Evolutionary conservation across 441 rosid genomes (phyloP), one percentile per base, ranked within the genome.

Genomic region (Erodium moschatum): DNA sequence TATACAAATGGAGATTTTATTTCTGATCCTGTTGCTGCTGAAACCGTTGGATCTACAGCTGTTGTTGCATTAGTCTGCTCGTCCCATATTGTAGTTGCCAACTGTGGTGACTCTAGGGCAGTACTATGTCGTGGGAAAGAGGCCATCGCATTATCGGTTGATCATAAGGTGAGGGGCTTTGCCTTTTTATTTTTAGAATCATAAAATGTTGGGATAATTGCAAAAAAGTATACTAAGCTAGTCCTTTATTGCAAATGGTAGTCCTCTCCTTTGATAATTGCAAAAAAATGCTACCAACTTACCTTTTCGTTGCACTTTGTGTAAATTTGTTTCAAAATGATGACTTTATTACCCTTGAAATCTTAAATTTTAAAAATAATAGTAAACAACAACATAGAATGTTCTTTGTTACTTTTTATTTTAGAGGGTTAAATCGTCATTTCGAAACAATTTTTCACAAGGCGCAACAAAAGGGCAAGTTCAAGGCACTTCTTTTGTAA

Each of bases 21-120:
- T 21, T 73, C 76, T 62, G 95, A 85, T 21, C 87, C 91, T 5
- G 74, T 90, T 73, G 96, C 95, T 44, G 85, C 96, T 0, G 98
- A 90, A 83, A 92, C 97, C 20, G 93, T 88, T 24, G 98, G 97
- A 65, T 92, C 98, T 66, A 92, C 97, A 19, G 96, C 97, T 54
- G 93, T 92, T 71, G 97, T 90, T 73, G 89, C 89, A 12, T 63
- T 88, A 20, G 76, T 92, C 65, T 88, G 84, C 66, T 83, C 98
- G 11, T 92, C 97, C 18, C 97, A 88, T 80, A 80, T 92, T 64
- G 75, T 90, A 63, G 90, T 90, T 46, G 89, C 93, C 58, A 90
- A 90, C 75, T 92, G 98, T 65, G 97, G 98, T 72, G 98, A 92
- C 74, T 92, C 98, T 97, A 29, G 31, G 31, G 31, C 31, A 67